These are phyloP conservation scores for Penicillium parvum DNA, from an alignment of 495 filamentous ascomycete genomes.

Conservation along the genomic window DNA sequence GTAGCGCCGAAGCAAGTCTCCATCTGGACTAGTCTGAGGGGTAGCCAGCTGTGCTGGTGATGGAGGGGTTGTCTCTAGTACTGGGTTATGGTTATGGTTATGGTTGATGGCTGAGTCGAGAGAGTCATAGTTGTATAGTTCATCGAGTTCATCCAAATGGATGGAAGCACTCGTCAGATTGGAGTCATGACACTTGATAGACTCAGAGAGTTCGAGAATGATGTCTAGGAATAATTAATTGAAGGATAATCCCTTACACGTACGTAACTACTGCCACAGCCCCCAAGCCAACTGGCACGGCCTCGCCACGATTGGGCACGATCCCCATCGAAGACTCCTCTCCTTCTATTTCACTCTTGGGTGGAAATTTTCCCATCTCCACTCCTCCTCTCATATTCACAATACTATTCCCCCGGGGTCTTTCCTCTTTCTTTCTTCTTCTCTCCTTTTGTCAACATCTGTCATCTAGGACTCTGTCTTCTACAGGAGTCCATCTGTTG, in stretches of 20 bases:
- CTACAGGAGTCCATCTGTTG: slow-evolving; percentile 4
- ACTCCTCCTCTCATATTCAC: slow-evolving; percentile 12
- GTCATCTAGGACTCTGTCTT: not conserved
- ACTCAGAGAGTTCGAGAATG: not conserved
- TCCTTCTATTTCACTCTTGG: slow-evolving; percentile 16
- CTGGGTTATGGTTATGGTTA: no score
- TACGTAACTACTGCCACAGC: no score
- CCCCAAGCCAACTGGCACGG: slow-evolving; percentile 14
- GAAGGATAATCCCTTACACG: no score
- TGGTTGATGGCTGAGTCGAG: no score
- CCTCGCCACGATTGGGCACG: slow-evolving; percentile 9
- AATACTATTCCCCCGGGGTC: not conserved
- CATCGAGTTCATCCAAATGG: no score
- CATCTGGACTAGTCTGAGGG: slow-evolving; percentile 30
- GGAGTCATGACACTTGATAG: no score
- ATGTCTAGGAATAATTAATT: no score
- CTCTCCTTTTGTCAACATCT: not conserved
- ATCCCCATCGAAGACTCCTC: slow-evolving; percentile 4
- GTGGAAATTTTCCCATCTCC: slow-evolving; percentile 24
- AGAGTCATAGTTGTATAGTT: no score
- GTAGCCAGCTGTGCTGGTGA: slow-evolving; percentile 8
- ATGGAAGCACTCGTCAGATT: not conserved
- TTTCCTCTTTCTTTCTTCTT: slow-evolving; percentile 1
- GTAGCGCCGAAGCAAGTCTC: slow-evolving; percentile 16
- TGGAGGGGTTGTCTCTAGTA: not conserved